Evolutionary conservation across 768 basidiomycete genomes (phyloP).

Genomic region (Boletus vermiculosoides): DNA sequence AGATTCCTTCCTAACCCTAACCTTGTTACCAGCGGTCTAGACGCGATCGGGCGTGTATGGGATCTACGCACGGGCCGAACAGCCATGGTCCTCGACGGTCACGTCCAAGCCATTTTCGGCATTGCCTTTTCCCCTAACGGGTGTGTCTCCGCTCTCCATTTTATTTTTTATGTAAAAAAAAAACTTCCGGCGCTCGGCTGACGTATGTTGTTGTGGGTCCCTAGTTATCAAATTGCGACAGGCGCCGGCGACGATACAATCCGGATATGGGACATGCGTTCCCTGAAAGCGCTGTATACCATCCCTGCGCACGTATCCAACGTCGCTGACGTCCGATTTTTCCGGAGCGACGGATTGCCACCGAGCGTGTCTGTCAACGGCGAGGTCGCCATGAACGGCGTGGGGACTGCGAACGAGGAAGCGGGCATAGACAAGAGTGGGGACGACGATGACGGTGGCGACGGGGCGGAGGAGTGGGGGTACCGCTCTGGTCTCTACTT

Average conservation of each 20-base stretch:
- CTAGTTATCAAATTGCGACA: slow-evolving; percentile 96
- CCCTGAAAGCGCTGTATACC: slow-evolving; percentile 88
- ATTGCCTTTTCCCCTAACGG: slow-evolving; percentile 96
- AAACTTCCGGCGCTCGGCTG: slow-evolving; percentile 4
- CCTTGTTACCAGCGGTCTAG: slow-evolving; percentile 66
- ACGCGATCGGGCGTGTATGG: slow-evolving; percentile 97
- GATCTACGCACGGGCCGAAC: slow-evolving; percentile 93
- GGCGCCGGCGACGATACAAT: slow-evolving; percentile 97
- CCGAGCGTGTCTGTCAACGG: slow-evolving; percentile 43
- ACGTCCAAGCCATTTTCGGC: slow-evolving; percentile 87
- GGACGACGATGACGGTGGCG: slow-evolving; percentile 28
- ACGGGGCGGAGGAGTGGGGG: slow-evolving; percentile 58
- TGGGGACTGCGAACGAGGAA: slow-evolving; percentile 35
- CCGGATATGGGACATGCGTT: slow-evolving; percentile 97
- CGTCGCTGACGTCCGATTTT: slow-evolving; percentile 94
- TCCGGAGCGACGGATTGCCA: slow-evolving; percentile 58
- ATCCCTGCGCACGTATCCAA: slow-evolving; percentile 96
- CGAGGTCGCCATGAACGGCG: slow-evolving; percentile 52
- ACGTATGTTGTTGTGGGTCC: slow-evolving; percentile 9
- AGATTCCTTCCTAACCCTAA: background rate
- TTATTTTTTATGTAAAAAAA: background rate
- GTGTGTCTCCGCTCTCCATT: slow-evolving; percentile 44
- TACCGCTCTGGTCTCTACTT: slow-evolving; percentile 91
- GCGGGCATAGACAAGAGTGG: slow-evolving; percentile 26
- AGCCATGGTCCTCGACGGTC: slow-evolving; percentile 97